Percentiles rank a stretch among this genome's conserved stretches.
Evolutionary conservation across 2,329 filamentous ascomycete genomes (phyloP).

Genomic region (Cercospora zeae-maydis): DNA sequence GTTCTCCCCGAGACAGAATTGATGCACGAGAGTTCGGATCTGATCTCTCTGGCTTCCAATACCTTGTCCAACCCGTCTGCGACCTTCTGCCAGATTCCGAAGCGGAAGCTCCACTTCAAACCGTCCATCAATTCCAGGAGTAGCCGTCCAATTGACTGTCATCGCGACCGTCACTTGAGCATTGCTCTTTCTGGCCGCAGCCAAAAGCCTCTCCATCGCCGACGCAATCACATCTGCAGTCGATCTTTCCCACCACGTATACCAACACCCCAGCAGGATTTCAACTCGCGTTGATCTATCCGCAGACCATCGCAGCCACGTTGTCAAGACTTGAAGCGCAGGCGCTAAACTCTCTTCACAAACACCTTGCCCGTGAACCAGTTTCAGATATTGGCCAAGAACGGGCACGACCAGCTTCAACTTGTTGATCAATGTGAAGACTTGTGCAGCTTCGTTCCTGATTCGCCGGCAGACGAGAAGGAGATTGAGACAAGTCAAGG

Average conservation of each 20-base stretch:
- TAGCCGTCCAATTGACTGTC: background rate
- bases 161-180: background rate
- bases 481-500: background rate
- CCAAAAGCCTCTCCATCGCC: background rate
- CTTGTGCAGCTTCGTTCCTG: background rate
- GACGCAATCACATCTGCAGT: background rate
- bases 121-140: background rate
- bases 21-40: background rate
- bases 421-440: background rate
- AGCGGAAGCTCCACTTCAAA: conserved; percentile 2
- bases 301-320: conserved; percentile 3
- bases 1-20: conserved; percentile 2
- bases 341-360: background rate
- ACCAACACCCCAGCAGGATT: background rate
- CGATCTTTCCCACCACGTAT: conserved; percentile 8
- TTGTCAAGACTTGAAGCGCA: background rate
- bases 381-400: background rate
- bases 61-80: background rate
- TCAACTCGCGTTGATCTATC: background rate
- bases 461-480: background rate
- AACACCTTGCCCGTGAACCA: background rate
- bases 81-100: background rate
- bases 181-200: background rate
- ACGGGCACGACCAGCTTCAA: background rate
- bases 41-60: background rate